Conservation (phyloP, 2,329 filamentous ascomycete species). For the Epichloe typhina region DNA sequence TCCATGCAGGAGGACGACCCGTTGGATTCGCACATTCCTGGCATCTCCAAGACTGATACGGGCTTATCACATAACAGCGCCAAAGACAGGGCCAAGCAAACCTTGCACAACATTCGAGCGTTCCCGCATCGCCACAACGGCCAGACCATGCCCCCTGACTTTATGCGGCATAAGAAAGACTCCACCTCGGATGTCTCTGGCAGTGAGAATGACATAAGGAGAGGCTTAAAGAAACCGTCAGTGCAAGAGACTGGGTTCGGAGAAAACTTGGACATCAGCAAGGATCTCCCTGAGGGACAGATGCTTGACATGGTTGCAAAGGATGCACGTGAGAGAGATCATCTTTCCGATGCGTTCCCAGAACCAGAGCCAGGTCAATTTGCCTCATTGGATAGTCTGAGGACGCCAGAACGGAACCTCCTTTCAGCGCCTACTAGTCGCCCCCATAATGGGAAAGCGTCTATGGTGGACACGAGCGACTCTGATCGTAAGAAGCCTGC, state of each 20-base stretch:
- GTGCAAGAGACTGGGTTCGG: conserved; percentile 22
- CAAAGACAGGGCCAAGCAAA: conserved; percentile 46
- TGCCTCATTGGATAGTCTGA: conserved; percentile 16
- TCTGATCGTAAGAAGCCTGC: conserved; percentile 21
- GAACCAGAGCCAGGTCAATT: conserved; percentile 16
- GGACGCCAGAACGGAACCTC: conserved; percentile 18
- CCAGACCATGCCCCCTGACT: conserved; percentile 34
- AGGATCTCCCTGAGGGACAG: conserved; percentile 45
- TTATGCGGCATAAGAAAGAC: conserved; percentile 33
- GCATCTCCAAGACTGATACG: conserved; percentile 21
- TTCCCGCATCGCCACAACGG: conserved; percentile 39
- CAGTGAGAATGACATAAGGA: conserved; percentile 34
- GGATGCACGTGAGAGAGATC: conserved; percentile 32
- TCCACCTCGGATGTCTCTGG: conserved; percentile 50
- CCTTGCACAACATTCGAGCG: conserved; percentile 41
- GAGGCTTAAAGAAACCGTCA: conserved; percentile 16
- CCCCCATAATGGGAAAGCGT: conserved; percentile 22
- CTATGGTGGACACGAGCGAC: conserved; percentile 27
- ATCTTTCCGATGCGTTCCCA: conserved; percentile 16
- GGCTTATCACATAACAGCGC: conserved; percentile 36
- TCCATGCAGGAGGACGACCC: conserved; percentile 13
- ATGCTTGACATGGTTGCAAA: conserved; percentile 48
- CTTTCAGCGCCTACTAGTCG: conserved; percentile 18
- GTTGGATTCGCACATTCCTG: conserved; percentile 11
- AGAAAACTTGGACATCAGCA: conserved; percentile 34